Conservation (phyloP, 768 basidiomycete species). For the Suillus subaureus region DNA sequence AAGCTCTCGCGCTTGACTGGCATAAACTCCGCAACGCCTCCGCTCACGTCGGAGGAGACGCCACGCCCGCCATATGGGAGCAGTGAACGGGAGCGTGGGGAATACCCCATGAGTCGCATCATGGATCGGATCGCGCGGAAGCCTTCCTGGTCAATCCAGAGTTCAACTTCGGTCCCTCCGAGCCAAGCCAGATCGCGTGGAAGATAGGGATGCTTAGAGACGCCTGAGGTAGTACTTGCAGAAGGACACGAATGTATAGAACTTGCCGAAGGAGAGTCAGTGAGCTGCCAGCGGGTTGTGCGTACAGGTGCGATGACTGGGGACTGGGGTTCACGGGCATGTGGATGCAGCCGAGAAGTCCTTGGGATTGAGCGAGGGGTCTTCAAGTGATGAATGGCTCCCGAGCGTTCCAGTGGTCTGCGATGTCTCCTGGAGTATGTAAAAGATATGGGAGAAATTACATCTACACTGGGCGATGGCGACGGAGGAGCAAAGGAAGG, state of each 20-base stretch:
- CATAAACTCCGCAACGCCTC: constrained; percentile 64
- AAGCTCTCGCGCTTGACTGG: constrained; percentile 60
- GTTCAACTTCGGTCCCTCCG: constrained; percentile 51
- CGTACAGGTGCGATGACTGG: not conserved
- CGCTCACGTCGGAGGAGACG: constrained; percentile 35
- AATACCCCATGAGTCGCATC: constrained; percentile 61
- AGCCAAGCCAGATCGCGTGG: constrained; percentile 54
- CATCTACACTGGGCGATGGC: constrained; percentile 29
- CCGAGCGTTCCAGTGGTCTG: constrained; percentile 33
- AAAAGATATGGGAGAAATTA: constrained; percentile 25
- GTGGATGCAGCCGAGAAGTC: not conserved
- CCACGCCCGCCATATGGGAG: constrained; percentile 29
- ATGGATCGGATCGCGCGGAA: constrained; percentile 64
- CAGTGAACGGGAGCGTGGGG: constrained; percentile 33
- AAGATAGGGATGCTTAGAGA: constrained; percentile 25
- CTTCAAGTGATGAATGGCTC: constrained; percentile 28
- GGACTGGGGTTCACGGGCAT: not conserved
- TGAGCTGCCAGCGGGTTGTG: constrained; percentile 19
- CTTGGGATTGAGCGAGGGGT: constrained; percentile 17
- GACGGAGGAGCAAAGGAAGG: constrained; percentile 33
- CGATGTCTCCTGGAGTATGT: constrained; percentile 25
- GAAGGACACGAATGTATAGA: constrained; percentile 13
- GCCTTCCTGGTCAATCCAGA: constrained; percentile 85
- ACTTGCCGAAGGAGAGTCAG: constrained; percentile 11
- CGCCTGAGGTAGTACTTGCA: not conserved